Conservation (phyloP, 2,329 filamentous ascomycete species). For the Huntiella bhutanensis region DNA sequence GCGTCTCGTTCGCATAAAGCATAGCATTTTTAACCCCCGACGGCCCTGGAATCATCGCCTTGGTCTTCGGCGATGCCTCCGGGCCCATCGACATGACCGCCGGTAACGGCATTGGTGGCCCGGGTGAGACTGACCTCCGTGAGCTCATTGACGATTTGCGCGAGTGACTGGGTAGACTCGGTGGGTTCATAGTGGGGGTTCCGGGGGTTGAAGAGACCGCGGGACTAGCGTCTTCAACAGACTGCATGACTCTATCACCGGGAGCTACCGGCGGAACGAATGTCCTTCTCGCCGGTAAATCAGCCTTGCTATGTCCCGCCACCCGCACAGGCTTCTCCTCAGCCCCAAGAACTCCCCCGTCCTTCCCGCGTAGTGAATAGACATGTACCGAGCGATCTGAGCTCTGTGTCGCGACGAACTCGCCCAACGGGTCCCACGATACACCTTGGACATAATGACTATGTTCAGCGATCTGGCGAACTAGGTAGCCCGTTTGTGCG, state of each 20-base stretch:
- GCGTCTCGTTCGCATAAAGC: constrained; percentile 88
- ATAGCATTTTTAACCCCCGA: constrained; percentile 63
- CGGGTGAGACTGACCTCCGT: constrained; percentile 76
- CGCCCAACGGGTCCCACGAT: constrained; percentile 93
- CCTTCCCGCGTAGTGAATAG: constrained; percentile 88
- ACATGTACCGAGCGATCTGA: constrained; percentile 97
- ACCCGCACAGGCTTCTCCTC: constrained; percentile 56
- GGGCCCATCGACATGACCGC: constrained; percentile 67
- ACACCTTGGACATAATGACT: constrained; percentile 98
- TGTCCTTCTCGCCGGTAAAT: constrained; percentile 78
- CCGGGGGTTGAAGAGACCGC: constrained; percentile 81
- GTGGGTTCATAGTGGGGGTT: constrained; percentile 95
- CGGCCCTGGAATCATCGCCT: constrained; percentile 32
- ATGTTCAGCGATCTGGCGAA: constrained; percentile 90
- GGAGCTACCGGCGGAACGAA: constrained; percentile 43
- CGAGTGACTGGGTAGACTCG: constrained; percentile 72
- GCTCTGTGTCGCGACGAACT: constrained; percentile 94
- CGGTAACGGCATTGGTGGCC: constrained; percentile 79
- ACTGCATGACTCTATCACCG: constrained; percentile 24
- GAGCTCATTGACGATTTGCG: constrained; percentile 85
- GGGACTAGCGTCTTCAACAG: constrained; percentile 43
- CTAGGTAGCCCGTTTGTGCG: constrained; percentile 55
- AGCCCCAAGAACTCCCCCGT: constrained; percentile 63
- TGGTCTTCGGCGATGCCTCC: constrained; percentile 70
- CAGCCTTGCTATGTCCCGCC: constrained; percentile 60